Evolutionary conservation across 2,329 filamentous ascomycete genomes (phyloP).

Genomic region (Chaetomiaceae sp.): DNA sequence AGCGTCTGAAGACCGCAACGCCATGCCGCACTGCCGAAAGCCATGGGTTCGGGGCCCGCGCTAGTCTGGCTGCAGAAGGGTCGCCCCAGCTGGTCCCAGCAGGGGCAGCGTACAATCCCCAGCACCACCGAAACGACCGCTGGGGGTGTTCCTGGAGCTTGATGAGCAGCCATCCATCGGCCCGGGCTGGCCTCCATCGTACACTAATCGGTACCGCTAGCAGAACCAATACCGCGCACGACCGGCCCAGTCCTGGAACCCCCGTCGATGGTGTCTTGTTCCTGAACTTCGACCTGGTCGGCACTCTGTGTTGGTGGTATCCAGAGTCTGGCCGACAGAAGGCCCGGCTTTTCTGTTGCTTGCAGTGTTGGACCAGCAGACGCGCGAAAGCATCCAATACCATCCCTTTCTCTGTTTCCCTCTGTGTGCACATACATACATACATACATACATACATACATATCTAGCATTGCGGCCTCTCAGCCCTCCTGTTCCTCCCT

Average conservation of each 20-base stretch:
- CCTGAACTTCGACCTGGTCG: conserved; percentile 16
- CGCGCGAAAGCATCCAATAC: conserved; percentile 19
- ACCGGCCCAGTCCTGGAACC: neutral
- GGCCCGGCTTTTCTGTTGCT: conserved; percentile 19
- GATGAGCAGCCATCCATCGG: conserved; percentile 21
- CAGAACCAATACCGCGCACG: conserved; percentile 12
- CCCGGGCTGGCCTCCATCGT: conserved; percentile 19
- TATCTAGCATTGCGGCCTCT: conserved; percentile 7
- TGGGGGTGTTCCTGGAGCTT: conserved; percentile 21
- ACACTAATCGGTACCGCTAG: conserved; percentile 16
- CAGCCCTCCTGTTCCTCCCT: conserved; percentile 13
- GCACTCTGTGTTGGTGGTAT: conserved; percentile 12
- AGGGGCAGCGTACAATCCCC: neutral
- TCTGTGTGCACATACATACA: too few relatives aligned
- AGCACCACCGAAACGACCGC: conserved; percentile 16
- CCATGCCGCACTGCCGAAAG: conserved; percentile 29
- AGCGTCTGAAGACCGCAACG: conserved; percentile 20
- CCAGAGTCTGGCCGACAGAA: conserved; percentile 26
- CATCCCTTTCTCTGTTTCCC: conserved; percentile 11
- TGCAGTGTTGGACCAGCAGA: conserved; percentile 15
- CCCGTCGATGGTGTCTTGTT: neutral
- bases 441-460: conserved; percentile 9
- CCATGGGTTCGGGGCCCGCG: conserved; percentile 20
- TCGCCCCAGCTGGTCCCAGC: conserved; percentile 6
- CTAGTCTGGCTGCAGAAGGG: conserved; percentile 12